Base-by-base conservation (phyloP, 352 stramenopile genomes). In the Globisporangium cederbergense region DNA sequence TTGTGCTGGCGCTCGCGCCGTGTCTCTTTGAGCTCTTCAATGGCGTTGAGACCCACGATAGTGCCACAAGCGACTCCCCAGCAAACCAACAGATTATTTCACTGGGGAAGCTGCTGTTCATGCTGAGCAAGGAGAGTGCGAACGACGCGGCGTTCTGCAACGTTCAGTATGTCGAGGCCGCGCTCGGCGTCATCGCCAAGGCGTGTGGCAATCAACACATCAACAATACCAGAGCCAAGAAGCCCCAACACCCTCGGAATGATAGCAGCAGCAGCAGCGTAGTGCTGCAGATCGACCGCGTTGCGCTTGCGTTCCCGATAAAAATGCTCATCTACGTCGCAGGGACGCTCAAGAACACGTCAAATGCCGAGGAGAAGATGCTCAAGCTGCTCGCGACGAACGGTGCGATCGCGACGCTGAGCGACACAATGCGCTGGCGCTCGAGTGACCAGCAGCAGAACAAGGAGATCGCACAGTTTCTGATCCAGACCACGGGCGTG, bases 341-440 rank as follows among this genome's bases (percentile, higher is more conserved):
- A 14, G 86, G 83, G 6, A 85, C 78, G 28, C 68, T 93, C 14
- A 93, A 93, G 64, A 95, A 93, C 50, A 74, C 85, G 25, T 90
- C 81, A 0, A 90, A 64, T 20, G 72, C 70, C 13, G 72, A 86
- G 6, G 79, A 87, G 34, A 77, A 79, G 36, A 86, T 89, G 73
- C 52, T 83, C 36, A 76, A 79, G 49, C 56, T 93, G 32, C 73
- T 93, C 10, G 81, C 83, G 4, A 85, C 82, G 0, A 79, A 88
- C 55, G 78, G 84, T 13, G 76, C 79, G 4, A 88, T 92, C 55
- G 71, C 73, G 0, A 81, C 75, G 25, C 60, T 90, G 9, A 85
- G 78, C 18, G 68, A 86, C 8, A 76, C 78, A 13, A 72, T 89
- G 32, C 18, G 69, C 20, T 90, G 79, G 79, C 76, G 78, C 0